These are phyloP conservation scores for Corymbia citriodora DNA, from an alignment of 441 rosid species.

Conservation along the genomic window DNA sequence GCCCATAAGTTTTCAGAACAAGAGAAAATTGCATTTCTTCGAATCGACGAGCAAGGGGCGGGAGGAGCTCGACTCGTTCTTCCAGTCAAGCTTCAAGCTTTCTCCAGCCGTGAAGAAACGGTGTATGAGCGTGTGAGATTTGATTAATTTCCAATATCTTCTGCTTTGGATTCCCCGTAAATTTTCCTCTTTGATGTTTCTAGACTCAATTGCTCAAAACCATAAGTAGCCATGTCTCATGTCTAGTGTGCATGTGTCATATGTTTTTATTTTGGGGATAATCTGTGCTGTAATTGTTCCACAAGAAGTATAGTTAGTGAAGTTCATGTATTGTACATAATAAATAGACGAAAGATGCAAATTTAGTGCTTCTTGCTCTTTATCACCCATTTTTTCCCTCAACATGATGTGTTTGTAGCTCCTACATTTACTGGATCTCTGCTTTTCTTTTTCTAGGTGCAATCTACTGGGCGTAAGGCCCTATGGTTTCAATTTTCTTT, in stretches of 20 bases:
- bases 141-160: neutral
- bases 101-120: neutral
- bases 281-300: neutral
- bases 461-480: neutral
- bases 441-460: neutral
- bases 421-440: neutral
- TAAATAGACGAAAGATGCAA: neutral
- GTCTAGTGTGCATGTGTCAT: neutral
- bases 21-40: neutral
- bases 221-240: neutral
- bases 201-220: neutral
- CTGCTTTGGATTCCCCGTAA: neutral
- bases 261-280: neutral
- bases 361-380: neutral
- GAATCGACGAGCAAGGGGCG: neutral
- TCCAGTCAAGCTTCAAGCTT: neutral
- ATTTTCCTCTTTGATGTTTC: neutral
- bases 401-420: neutral
- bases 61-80: neutral
- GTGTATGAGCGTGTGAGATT: neutral
- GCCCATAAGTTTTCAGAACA: neutral
- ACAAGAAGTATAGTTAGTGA: neutral
- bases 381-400: neutral
- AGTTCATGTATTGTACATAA: neutral
- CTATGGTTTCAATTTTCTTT: neutral